Evolutionary conservation across 306 rosid genomes (phyloP).

Genomic region (Aeschynomene evenia): DNA sequence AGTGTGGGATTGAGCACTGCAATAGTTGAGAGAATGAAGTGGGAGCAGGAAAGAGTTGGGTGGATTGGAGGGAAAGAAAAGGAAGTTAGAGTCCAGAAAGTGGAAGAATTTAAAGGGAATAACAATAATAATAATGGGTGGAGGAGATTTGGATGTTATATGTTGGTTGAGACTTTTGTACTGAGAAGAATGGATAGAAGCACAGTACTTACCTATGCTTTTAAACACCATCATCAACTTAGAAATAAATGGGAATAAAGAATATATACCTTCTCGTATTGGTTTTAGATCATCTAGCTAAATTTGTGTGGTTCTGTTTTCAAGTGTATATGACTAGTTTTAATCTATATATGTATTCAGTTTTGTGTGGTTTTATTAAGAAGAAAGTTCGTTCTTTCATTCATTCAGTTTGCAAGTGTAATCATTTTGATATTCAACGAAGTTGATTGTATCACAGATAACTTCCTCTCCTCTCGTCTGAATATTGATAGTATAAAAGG

Average conservation of each 20-base stretch:
- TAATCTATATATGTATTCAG: background rate
- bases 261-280: background rate
- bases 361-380: conserved; percentile 20
- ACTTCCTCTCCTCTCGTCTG: too few species aligned
- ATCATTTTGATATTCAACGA: background rate
- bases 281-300: background rate
- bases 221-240: conserved; percentile 45
- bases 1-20: conserved; percentile 53
- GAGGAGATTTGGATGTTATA: conserved; percentile 62
- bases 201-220: conserved; percentile 41
- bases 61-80: conserved; percentile 41
- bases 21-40: conserved; percentile 61
- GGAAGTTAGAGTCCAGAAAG: conserved; percentile 38
- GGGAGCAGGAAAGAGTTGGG: conserved; percentile 44
- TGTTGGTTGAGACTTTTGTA: conserved; percentile 63
- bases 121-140: too few species aligned
- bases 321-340: background rate
- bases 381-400: conserved; percentile 21
- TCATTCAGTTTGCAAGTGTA: conserved; percentile 1
- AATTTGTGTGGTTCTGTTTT: background rate
- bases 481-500: too few species aligned
- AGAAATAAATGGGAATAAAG: conserved; percentile 63
- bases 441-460: too few species aligned
- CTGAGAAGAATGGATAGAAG: conserved; percentile 59
- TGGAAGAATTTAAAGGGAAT: conserved; percentile 50